Evolutionary conservation across 176 grass and related monocot genomes (phyloP).

Genomic region (Aegilops bicornis): DNA sequence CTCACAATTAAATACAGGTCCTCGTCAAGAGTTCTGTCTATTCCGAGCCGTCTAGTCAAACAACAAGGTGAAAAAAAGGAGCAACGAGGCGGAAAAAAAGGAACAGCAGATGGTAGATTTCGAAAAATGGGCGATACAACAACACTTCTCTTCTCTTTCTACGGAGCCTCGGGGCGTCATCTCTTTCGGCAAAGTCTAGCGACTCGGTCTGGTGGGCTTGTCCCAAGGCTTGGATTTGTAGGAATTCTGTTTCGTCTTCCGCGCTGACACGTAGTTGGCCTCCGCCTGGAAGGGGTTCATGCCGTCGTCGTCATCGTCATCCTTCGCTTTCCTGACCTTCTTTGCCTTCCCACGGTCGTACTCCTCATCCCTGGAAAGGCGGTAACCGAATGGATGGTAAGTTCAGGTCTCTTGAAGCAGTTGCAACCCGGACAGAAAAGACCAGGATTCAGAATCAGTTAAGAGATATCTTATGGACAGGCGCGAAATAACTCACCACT

Average conservation of each 20-base stretch:
- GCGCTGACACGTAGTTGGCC: conserved; percentile 30
- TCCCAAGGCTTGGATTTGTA: conserved; percentile 39
- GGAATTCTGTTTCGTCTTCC: conserved; percentile 44
- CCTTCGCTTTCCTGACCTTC: conserved; percentile 59
- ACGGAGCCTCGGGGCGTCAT: background rate
- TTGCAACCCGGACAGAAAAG: background rate
- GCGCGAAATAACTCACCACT: conserved; percentile 54
- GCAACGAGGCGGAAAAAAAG: background rate
- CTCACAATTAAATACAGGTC: conserved; percentile 2
- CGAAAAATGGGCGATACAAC: conserved; percentile 33
- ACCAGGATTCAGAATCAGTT: background rate
- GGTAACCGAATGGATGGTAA: background rate
- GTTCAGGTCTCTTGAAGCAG: background rate
- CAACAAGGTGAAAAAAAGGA: background rate
- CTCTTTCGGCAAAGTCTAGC: conserved; percentile 25
- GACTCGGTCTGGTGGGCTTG: conserved; percentile 35
- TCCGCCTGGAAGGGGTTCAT: conserved; percentile 82
- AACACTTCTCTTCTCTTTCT: background rate
- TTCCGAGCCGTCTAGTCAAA: conserved; percentile 7
- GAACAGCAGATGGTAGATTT: background rate
- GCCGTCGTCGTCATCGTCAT: conserved; percentile 42
- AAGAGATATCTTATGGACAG: background rate
- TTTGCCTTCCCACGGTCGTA: conserved; percentile 82
- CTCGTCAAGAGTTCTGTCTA: background rate
- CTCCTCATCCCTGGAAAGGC: conserved; percentile 71